Evolutionary conservation across 2,329 filamentous ascomycete species (phyloP).

Genomic region (Aspergillus tanneri): DNA sequence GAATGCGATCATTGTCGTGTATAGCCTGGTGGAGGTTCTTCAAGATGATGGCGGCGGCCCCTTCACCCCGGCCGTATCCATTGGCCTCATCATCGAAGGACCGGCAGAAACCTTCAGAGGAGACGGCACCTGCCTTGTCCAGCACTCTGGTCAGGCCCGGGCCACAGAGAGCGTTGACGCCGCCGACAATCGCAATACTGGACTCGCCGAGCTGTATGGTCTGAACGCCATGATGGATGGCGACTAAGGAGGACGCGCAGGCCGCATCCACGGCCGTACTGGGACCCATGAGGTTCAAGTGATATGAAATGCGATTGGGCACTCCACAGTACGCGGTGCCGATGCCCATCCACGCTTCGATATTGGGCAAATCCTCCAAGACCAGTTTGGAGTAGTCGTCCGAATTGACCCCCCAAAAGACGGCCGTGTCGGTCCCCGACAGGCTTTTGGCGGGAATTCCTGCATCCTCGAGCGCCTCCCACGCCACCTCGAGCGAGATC

Average conservation of each 20-base stretch:
- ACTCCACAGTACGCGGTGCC: constrained; percentile 41
- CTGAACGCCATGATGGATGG: constrained; percentile 20
- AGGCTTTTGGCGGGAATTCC: constrained; percentile 21
- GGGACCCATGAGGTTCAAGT: constrained; percentile 25
- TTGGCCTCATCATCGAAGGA: constrained; percentile 34
- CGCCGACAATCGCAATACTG: constrained; percentile 21
- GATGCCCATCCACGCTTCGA: constrained; percentile 43
- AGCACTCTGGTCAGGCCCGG: constrained; percentile 36
- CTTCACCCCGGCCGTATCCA: constrained; percentile 36
- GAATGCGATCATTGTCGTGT: constrained; percentile 30
- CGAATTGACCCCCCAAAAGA: constrained; percentile 34
- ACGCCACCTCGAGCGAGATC: constrained; percentile 23
- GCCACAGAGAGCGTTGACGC: constrained; percentile 35
- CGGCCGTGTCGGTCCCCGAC: constrained; percentile 28
- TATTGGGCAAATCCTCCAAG: constrained; percentile 38
- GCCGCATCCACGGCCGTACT: constrained; percentile 25
- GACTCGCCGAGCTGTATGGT: constrained; percentile 18
- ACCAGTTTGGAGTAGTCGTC: constrained; percentile 40
- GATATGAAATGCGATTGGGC: constrained; percentile 27
- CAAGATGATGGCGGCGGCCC: constrained; percentile 30
- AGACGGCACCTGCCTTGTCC: constrained; percentile 29
- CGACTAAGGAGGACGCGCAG: constrained; percentile 26
- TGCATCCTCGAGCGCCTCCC: constrained; percentile 27
- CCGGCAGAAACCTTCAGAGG: constrained; percentile 29
- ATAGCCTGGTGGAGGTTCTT: constrained; percentile 30